Conservation (phyloP, 1,139 yeast species). For the Tardiomyces blankii region DNA sequence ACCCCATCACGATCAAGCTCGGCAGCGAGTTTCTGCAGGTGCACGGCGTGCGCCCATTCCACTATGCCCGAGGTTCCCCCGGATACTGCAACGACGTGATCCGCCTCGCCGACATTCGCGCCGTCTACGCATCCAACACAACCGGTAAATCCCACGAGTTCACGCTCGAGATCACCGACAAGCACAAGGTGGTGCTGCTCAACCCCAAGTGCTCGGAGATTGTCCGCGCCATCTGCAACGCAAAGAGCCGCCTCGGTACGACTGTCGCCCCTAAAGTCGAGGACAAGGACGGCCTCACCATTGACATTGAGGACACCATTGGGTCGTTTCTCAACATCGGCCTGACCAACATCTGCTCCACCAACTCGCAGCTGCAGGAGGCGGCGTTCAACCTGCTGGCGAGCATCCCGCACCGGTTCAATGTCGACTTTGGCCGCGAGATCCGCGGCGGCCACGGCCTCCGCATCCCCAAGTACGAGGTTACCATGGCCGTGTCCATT, state of each 20-base stretch:
- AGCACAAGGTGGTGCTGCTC: constrained; percentile 36
- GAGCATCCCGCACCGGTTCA: constrained; percentile 49
- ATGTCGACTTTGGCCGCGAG: constrained; percentile 49
- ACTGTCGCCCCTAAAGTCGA: neutral
- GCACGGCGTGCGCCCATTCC: constrained; percentile 37
- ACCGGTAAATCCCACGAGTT: constrained; percentile 48
- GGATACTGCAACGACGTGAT: constrained; percentile 17
- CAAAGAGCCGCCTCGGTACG: neutral
- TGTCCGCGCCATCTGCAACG: constrained; percentile 40
- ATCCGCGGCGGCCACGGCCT: constrained; percentile 48
- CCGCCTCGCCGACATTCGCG: constrained; percentile 30
- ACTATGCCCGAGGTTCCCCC: constrained; percentile 28
- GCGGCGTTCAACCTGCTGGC: constrained; percentile 58
- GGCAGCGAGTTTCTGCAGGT: constrained; percentile 65
- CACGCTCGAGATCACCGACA: constrained; percentile 37
- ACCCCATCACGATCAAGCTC: constrained; percentile 50
- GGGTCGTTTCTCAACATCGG: constrained; percentile 44
- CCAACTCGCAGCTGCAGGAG: constrained; percentile 46
- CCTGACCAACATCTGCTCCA: constrained; percentile 55
- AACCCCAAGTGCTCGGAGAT: constrained; percentile 58
- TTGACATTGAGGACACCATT: constrained; percentile 13
- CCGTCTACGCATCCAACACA: constrained; percentile 39
- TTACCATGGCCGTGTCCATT: constrained; percentile 50
- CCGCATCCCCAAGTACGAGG: constrained; percentile 63
- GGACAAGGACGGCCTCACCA: neutral